Evolutionary conservation across 1,284 basidiomycete species (phyloP), one percentile per base, ranked within the genome.

Genomic region (Heterobasidion occidentale): DNA sequence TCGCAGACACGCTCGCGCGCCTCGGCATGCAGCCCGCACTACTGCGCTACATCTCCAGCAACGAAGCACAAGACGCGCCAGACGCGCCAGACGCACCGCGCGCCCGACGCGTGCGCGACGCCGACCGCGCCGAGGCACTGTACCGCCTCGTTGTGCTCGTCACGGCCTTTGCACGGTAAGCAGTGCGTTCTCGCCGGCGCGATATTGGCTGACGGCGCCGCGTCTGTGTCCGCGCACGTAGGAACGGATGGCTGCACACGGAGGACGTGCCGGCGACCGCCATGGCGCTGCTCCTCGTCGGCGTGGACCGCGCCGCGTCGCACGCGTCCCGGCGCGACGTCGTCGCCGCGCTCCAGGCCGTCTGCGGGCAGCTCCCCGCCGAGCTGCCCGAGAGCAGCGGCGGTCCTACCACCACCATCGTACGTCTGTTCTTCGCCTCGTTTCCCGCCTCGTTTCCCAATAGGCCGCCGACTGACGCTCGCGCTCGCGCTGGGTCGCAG

Each of bases 221-320:
- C 38, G n/a, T 3, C 38, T 12, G 2, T 12, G n/a, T 19, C 19
- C 2, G 19, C 19, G 19, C 19, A 38, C 52, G 19, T 36, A 49
- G 51, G 7, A 14, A 50, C 34, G 50, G 53, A 15, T 60, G 56
- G 48, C 63, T 77, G n/a, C 60, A 60, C 27, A 55, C 58, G 7
- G 64, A 70, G 15, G 80, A 83, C n/a, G 65, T 79, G 3, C 73
- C 79, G 3, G 73, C 80, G 55, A 64, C 81, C n/a, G 62, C 84
- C 7, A 61, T 81, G 48, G 66, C 72, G 1, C 62, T 89, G 49
- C 58, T 83, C 7, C 67, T 85, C 3, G 66, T 89, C 20, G 82
- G 74, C 2, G 74, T 86, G 59, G 87, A 89, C 62, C 66, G 73
- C 0, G 65, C 71, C 7, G 77, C 76, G 17, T 68, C 75, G 1